Evolutionary conservation across 495 filamentous ascomycete species (phyloP), one percentile per base, ranked within the genome.

Genomic region (Penicillium antarcticum): DNA sequence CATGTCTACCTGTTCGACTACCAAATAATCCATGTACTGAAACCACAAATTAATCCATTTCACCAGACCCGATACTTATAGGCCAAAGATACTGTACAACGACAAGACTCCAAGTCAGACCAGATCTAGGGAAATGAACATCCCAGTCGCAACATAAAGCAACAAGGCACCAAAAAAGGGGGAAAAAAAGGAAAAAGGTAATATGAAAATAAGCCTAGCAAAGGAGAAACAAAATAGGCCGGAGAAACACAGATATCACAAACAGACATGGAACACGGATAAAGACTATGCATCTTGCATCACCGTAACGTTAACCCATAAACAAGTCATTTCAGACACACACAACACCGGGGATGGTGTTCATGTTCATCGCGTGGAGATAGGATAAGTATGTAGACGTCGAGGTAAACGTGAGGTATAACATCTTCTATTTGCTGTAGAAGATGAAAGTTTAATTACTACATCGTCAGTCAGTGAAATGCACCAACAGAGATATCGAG

Each of bases 381-480:
- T 14, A 23, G 26, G 29, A 44, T 10, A 48, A 33, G 47, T 13
- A 35, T n/a, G 5, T 29, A 29, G 26, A 29, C 24, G 7, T 29
- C 3, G 24, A 17, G 23, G 37, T 47, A 56, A 38, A 41, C 48
- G 8, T 9, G 24, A 40, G 34, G 45, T 42, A 51, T 24, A 36
- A 46, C 23, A 43, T 45, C 37, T 51, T 65, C 55, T 60, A 62
- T 45, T 53, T 51, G 24, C 56, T 62, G 39, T 23, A 56, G 31
- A 40, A 29, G 38, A 19, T 11, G 44, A 18, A 39, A 42, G 31
- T 60, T 65, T 51, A 66, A 58, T 66, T 66, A 51, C 62, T 66
- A 52, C 4, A 54, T 45, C 5, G 58, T 62, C 47, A 65, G 62
- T 65, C 48, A 65, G 62, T 57, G 46, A 51, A 53, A 43, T 52